Percentiles rank a stretch among this genome's conserved stretches.
These are phyloP conservation scores for Elaeis guineensis DNA, from an alignment of 176 grass and related monocot species.

Conservation along the genomic window DNA sequence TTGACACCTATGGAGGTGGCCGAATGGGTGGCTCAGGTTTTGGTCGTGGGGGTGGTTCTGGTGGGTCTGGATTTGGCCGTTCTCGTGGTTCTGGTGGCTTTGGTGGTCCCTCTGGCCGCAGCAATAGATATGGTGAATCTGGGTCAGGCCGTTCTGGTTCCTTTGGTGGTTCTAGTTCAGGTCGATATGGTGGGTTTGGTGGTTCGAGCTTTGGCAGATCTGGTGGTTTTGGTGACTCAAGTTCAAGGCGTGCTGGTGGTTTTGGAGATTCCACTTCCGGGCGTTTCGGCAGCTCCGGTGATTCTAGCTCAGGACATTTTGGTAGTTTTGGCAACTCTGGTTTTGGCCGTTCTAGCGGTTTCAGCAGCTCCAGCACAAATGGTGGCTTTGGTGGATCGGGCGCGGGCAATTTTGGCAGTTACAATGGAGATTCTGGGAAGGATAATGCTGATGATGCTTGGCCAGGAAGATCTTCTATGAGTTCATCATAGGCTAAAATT, in stretches of 20 bases:
- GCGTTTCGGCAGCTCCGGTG: constrained; percentile 31
- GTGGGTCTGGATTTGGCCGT: constrained; percentile 26
- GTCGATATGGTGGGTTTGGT: constrained; percentile 1
- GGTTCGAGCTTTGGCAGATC: constrained; percentile 18
- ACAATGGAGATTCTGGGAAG: no score
- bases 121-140: constrained; percentile 19
- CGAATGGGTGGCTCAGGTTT: constrained; percentile 43
- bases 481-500: no score
- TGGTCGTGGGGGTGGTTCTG: constrained; percentile 18
- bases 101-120: constrained; percentile 15
- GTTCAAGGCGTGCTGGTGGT: constrained; percentile 29
- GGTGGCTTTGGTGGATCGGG: constrained; percentile 16
- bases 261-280: constrained; percentile 20
- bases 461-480: no score
- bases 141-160: constrained; percentile 26
- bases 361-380: constrained; percentile 25
- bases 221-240: constrained; percentile 39
- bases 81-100: constrained; percentile 36
- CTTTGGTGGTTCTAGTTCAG: constrained; percentile 12
- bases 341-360: constrained; percentile 23
- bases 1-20: constrained; percentile 29
- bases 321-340: neutral
- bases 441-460: no score
- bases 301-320: neutral
- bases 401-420: no score